phyloP scores from a whole-genome alignment of 139 green algal genomes.

The Chlorella sorokiniana region DNA sequence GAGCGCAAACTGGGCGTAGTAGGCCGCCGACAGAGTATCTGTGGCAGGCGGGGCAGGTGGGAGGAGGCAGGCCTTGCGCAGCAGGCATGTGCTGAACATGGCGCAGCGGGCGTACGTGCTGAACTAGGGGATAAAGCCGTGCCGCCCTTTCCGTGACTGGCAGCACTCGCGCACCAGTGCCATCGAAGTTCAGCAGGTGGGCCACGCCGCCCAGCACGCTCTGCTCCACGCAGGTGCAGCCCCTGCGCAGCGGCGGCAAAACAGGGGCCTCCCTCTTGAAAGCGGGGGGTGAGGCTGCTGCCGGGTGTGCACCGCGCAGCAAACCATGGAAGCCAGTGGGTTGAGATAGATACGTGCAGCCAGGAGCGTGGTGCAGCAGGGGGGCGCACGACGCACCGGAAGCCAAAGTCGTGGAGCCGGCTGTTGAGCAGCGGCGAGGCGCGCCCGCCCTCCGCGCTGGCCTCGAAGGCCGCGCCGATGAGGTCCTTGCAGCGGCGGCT shows the following conservation, averaged over 20 bases:
- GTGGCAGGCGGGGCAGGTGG: neutral
- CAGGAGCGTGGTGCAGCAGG: too few relatives aligned
- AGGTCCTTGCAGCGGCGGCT: slow-evolving; percentile 74
- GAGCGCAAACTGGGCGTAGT: slow-evolving; percentile 89
- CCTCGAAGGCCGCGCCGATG: slow-evolving; percentile 80
- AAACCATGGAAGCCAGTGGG: too few relatives aligned
- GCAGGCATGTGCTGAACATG: neutral
- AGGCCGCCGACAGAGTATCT: slow-evolving; percentile 89
- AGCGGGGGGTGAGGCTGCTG: neutral
- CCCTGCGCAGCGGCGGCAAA: slow-evolving; percentile 39
- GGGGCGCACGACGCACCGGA: slow-evolving; percentile 37
- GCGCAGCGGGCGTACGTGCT: neutral
- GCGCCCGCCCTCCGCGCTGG: slow-evolving; percentile 61
- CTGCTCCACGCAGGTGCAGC: slow-evolving; percentile 87
- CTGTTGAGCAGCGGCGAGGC: slow-evolving; percentile 60
- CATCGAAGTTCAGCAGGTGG: slow-evolving; percentile 89
- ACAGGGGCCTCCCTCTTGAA: neutral
- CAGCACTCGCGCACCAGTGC: slow-evolving; percentile 32
- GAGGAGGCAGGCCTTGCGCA: too few relatives aligned
- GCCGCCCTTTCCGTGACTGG: neutral
- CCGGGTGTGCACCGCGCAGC: too few relatives aligned
- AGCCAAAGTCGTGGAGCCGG: slow-evolving; percentile 86
- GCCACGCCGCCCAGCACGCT: slow-evolving; percentile 84
- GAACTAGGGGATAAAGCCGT: neutral
- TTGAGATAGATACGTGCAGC: too few relatives aligned